Percentiles rank a stretch among this genome's conserved stretches.
These are phyloP conservation scores for Penicillium sp. DNA, from an alignment of 2,329 filamentous ascomycete genomes.

Conservation along the genomic window DNA sequence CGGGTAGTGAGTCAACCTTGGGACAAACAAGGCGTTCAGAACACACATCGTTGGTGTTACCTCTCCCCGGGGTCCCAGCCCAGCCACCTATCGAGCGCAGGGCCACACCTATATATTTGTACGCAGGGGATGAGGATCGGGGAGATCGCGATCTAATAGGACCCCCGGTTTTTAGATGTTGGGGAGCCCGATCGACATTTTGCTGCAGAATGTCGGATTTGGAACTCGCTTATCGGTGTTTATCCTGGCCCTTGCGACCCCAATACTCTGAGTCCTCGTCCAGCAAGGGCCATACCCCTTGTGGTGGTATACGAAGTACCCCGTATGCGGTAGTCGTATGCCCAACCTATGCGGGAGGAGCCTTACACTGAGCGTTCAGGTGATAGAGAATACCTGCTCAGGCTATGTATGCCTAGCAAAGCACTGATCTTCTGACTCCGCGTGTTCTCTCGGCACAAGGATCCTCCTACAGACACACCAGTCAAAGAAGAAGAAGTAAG, in stretches of 20 bases:
- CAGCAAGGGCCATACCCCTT: constrained; percentile 1
- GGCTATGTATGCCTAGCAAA: background rate
- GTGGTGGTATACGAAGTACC: background rate
- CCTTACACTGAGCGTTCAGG: background rate
- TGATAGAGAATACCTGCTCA: background rate
- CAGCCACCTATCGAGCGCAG: background rate
- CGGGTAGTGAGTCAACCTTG: background rate
- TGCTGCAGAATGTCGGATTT: background rate
- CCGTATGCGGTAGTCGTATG: background rate
- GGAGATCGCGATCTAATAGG: background rate
- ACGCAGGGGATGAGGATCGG: constrained; percentile 6
- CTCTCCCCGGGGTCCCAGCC: background rate
- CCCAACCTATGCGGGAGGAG: background rate
- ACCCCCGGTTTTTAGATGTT: background rate
- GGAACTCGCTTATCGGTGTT: background rate
- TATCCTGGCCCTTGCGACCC: background rate
- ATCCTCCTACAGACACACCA: background rate
- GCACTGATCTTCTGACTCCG: constrained; percentile 3
- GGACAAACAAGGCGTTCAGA: background rate
- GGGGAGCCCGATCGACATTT: constrained; percentile 1
- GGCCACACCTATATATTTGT: background rate
- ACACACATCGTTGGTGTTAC: background rate
- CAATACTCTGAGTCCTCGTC: background rate
- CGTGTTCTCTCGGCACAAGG: background rate
- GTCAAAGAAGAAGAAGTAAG: background rate